A percentile compares a stretch with the other conserved stretches of the same genome.
Conservation (phyloP, 1,284 basidiomycete genomes). For the Austroboletus novae-zelandiae region DNA sequence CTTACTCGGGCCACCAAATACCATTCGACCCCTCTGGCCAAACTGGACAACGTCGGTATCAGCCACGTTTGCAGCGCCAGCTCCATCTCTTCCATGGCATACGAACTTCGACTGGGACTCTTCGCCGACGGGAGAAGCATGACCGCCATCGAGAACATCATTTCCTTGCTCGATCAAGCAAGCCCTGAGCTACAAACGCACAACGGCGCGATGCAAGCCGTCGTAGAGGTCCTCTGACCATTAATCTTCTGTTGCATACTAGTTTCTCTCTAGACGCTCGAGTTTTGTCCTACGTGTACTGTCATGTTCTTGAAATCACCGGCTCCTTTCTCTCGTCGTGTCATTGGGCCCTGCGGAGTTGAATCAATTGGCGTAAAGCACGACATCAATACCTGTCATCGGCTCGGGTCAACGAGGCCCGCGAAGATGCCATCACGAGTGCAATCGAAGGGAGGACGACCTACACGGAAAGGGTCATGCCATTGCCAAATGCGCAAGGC, state of each 20-base stretch:
- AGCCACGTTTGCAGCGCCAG: conserved; percentile 16
- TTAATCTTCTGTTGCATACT: too few species aligned
- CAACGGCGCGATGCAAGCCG: neutral
- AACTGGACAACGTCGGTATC: conserved; percentile 10
- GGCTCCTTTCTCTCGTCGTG: too few species aligned
- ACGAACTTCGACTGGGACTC: conserved; percentile 26
- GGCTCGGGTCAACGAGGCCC: too few species aligned
- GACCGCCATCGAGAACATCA: conserved; percentile 24
- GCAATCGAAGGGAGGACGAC: too few species aligned
- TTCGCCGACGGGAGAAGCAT: conserved; percentile 26
- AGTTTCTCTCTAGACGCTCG: too few species aligned
- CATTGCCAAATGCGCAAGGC: too few species aligned
- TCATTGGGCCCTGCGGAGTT: neutral
- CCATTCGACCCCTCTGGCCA: conserved; percentile 21
- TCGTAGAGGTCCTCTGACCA: conserved; percentile 10
- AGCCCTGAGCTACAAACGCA: conserved; percentile 12
- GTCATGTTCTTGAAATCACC: too few species aligned
- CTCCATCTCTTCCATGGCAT: conserved; percentile 31
- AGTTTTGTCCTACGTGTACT: too few species aligned
- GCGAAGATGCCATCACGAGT: too few species aligned
- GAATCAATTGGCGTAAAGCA: neutral
- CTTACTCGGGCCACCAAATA: conserved; percentile 9
- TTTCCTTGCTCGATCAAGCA: conserved; percentile 30
- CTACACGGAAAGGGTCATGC: too few species aligned
- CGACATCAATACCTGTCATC: too few species aligned